Percentiles rank a stretch among this genome's conserved stretches.
Conservation (phyloP, 345 rosid genomes). For the Triadica sebifera region DNA sequence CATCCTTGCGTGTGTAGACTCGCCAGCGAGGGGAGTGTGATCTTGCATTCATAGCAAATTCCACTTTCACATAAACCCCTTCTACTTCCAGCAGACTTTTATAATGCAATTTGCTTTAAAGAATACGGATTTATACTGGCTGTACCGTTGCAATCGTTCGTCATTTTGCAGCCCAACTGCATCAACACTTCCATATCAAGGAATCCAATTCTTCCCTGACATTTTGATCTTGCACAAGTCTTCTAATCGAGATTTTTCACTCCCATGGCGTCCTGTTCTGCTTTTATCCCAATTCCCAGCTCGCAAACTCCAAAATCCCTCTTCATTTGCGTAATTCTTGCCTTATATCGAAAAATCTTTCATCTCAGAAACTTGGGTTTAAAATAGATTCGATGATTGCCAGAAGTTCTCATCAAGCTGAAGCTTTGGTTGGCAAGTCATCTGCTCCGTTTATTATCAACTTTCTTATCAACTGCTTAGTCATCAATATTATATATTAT, state of each 20-base stretch:
- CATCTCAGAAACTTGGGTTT: slow-evolving; percentile 23
- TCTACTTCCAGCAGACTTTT: no score
- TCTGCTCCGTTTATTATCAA: not conserved
- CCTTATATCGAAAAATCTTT: slow-evolving; percentile 5
- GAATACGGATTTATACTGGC: not conserved
- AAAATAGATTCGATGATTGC: slow-evolving; percentile 12
- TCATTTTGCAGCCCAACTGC: not conserved
- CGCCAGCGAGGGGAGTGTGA: not conserved
- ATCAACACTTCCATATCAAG: not conserved
- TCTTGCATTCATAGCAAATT: no score
- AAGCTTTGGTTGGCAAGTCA: slow-evolving; percentile 34
- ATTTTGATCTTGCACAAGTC: not conserved
- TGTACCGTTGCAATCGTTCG: not conserved
- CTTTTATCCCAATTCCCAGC: slow-evolving; percentile 20
- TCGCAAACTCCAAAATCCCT: slow-evolving; percentile 19
- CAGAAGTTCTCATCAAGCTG: slow-evolving; percentile 30
- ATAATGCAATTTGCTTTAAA: no score
- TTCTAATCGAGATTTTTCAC: not conserved
- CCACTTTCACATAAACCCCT: no score
- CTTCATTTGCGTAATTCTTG: slow-evolving; percentile 1
- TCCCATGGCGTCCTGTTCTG: slow-evolving; percentile 40
- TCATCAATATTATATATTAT: not conserved
- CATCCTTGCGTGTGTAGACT: not conserved
- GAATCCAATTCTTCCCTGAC: not conserved
- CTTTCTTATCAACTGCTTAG: not conserved